Percentiles rank a stretch among this genome's conserved stretches.
phyloP scores from a whole-genome alignment of 805 yeast genomes.

The Schwanniomyces vanrijiae region DNA sequence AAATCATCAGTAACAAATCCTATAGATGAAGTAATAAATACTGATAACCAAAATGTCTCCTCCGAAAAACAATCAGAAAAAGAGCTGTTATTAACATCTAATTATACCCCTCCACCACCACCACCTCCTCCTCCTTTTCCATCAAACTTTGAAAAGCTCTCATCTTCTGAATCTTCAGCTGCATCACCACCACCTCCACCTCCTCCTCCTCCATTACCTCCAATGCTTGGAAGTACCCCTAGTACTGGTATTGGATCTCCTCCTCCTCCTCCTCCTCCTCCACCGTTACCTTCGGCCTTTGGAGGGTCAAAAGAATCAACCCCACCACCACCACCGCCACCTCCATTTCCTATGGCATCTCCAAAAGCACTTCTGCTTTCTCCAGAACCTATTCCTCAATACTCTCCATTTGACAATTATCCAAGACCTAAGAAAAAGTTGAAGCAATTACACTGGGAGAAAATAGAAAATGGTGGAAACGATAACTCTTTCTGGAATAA shows the following conservation, averaged over 20 bases:
- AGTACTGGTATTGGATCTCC: too few species aligned
- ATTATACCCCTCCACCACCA: conserved; percentile 3
- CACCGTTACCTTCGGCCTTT: conserved; percentile 19
- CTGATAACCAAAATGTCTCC: conserved; percentile 2
- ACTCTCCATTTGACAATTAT: conserved; percentile 41
- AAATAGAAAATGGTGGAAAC: conserved; percentile 49
- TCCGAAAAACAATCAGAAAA: too few species aligned
- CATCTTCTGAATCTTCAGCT: conserved; percentile 14
- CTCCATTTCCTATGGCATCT: conserved; percentile 21
- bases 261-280: conserved; percentile 11
- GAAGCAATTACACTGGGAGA: conserved; percentile 85
- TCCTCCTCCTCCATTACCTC: conserved; percentile 21
- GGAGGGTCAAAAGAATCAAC: conserved; percentile 15
- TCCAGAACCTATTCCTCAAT: conserved; percentile 16
- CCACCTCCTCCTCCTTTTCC: conserved; percentile 31
- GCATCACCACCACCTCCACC: conserved; percentile 22
- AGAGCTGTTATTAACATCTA: background rate
- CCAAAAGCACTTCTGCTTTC: conserved; percentile 14
- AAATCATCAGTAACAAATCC: conserved; percentile 38
- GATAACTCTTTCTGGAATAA: conserved; percentile 65
- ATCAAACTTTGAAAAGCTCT: conserved; percentile 14
- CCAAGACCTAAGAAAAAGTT: conserved; percentile 61
- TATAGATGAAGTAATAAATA: conserved; percentile 13
- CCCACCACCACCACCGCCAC: conserved; percentile 27
- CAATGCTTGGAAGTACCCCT: conserved; percentile 6